Conservation (phyloP, 2,329 filamentous ascomycete species). For the Coniochaeta ligniaria region DNA sequence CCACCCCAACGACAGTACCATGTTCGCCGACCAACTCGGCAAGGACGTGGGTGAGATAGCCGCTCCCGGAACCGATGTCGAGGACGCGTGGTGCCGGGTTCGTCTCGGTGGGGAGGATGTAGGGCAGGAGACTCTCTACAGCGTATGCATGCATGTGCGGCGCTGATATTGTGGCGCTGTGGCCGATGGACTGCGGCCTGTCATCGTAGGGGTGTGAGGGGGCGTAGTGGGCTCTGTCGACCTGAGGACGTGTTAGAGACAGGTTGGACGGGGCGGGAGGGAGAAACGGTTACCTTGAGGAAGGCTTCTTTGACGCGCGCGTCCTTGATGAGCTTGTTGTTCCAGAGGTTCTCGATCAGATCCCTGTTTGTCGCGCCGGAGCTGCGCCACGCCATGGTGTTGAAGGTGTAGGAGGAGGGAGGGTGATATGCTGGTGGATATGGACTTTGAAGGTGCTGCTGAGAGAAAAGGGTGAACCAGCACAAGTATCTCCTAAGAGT, state of each 20-base stretch:
- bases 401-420: not conserved
- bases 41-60: constrained; percentile 83
- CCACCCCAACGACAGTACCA: constrained; percentile 59
- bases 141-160: constrained; percentile 56
- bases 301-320: constrained; percentile 73
- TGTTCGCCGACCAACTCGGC: constrained; percentile 62
- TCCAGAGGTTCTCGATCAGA: constrained; percentile 71
- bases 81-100: constrained; percentile 47
- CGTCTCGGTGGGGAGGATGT: constrained; percentile 26
- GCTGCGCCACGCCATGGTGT: constrained; percentile 82
- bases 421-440: not conserved
- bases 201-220: constrained; percentile 62
- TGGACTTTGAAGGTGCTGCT: not conserved
- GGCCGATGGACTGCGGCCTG: constrained; percentile 47
- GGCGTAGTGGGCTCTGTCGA: constrained; percentile 83
- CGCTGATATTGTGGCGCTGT: constrained; percentile 49
- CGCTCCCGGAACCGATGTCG: constrained; percentile 69
- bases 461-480: not conserved
- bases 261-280: not conserved
- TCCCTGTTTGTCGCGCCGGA: constrained; percentile 67
- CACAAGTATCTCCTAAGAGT: not conserved
- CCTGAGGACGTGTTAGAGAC: constrained; percentile 35
- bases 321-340: constrained; percentile 65
- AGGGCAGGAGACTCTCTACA: constrained; percentile 39
- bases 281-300: constrained; percentile 44